Percentiles rank a stretch among this genome's conserved stretches.
phyloP scores from a whole-genome alignment of 441 rosid genomes.

The Viola pubescens region DNA sequence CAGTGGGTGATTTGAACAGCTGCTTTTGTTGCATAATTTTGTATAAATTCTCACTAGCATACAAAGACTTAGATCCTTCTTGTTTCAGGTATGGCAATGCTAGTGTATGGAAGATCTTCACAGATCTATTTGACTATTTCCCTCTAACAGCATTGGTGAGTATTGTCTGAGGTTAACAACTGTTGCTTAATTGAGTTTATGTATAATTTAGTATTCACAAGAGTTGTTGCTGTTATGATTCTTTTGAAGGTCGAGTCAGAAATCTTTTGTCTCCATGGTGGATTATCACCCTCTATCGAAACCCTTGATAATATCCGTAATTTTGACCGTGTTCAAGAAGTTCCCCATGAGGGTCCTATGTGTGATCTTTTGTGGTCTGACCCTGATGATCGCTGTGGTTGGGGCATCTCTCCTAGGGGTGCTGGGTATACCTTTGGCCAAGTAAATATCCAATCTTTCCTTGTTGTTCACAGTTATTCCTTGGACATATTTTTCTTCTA shows the following conservation, averaged over 20 bases:
- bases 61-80: no score
- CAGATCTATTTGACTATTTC: slow-evolving; percentile 88
- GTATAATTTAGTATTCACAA: background rate
- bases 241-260: slow-evolving; percentile 82
- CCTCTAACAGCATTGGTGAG: slow-evolving; percentile 94
- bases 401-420: slow-evolving; percentile 97
- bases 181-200: background rate
- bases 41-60: background rate
- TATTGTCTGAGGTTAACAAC: slow-evolving; percentile 9
- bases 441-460: slow-evolving; percentile 28
- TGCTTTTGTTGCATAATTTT: background rate
- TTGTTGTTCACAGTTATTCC: background rate
- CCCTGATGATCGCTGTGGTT: slow-evolving; percentile 95
- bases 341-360: slow-evolving; percentile 98
- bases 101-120: slow-evolving; percentile 85
- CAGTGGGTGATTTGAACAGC: background rate
- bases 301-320: slow-evolving; percentile 89
- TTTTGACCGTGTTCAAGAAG: slow-evolving; percentile 95
- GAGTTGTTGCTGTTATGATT: background rate
- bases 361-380: slow-evolving; percentile 96
- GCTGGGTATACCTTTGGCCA: slow-evolving; percentile 97
- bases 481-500: background rate
- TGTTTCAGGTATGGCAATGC: slow-evolving; percentile 81
- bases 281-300: slow-evolving; percentile 89
- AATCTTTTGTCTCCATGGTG: slow-evolving; percentile 93